Conservation (phyloP, 225 moss, liverwort and hornwort species). For the Lunularia cruciata region DNA sequence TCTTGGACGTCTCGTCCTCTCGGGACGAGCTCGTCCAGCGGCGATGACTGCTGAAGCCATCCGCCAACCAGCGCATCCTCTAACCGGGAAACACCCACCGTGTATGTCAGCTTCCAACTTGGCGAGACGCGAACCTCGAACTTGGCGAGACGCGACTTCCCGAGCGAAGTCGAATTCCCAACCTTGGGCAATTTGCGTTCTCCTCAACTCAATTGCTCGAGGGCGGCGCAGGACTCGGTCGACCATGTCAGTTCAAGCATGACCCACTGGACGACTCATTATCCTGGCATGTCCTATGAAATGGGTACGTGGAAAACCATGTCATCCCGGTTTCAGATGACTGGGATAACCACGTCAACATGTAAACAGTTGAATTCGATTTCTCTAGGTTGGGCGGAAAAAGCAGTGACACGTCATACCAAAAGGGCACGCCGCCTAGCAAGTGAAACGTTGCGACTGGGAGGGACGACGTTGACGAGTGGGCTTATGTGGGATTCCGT, state of each 20-base stretch:
- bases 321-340: too few relatives aligned
- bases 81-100: not conserved
- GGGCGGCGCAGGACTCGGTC: not conserved
- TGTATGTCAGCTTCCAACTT: not conserved
- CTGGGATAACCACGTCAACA: too few relatives aligned
- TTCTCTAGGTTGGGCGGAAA: too few relatives aligned
- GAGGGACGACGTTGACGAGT: not conserved
- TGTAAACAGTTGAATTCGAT: too few relatives aligned
- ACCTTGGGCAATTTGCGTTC: too few relatives aligned
- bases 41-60: not conserved
- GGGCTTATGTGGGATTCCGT: too few relatives aligned
- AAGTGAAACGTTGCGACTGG: constrained; percentile 18
- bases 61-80: constrained; percentile 9
- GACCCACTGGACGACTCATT: not conserved
- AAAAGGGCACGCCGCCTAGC: constrained; percentile 12
- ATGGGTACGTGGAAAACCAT: too few relatives aligned
- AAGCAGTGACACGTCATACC: constrained; percentile 2
- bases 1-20: not conserved
- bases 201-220: too few relatives aligned
- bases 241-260: not conserved
- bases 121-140: too few relatives aligned
- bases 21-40: not conserved
- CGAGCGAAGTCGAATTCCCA: too few relatives aligned
- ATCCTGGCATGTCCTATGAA: too few relatives aligned
- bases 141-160: too few relatives aligned